Base-by-base conservation (phyloP, 345 rosid genomes). In the Ricinus communis region DNA sequence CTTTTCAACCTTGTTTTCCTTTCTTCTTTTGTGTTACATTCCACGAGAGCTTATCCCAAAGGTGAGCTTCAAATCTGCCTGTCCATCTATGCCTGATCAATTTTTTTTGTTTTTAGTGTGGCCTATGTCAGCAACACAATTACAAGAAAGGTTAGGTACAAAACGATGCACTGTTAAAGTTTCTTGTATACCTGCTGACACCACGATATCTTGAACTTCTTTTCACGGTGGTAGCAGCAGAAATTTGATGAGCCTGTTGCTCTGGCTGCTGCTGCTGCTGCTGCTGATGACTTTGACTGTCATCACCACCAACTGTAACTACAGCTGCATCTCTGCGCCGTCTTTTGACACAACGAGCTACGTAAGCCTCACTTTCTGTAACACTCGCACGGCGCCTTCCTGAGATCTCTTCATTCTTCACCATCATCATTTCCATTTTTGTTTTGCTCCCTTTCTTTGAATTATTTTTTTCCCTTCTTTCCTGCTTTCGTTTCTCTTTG, bases 31-130 rank as follows among this genome's bases (percentile, higher is more conserved):
- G 93, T 31, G 93, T 80, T 49, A 79, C 79, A 62, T 86, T 88
- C 90, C 93, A 88, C 1, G 90, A 85, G 5, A 83, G 79, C 78
- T 88, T 88, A 70, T 88, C 93, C 93, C 93, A 88, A 76, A 88
- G 53, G 62, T 85, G 93, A 30, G 93, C 93, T 77, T 86, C 93
- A 65, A 73, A 88, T 61, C 87, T 73, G 11, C 90, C 88, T 3
- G 93, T 88, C 90, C 87, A 88, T 54, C 93, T 64, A 71, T 88
- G 93, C 55, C 93, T 88, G 83, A 43, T 27, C 68, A 50, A 27
- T 14, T 18, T 24, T 21, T 18, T 19, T 24, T 55, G 65, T 66
- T 25, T n/a, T n/a, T n/a, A 66, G n/a, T n/a, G 40, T 11, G 6
- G 9, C 43, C 43, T 38, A 38, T n/a, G n/a, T n/a, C n/a, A n/a